Base-by-base conservation (phyloP, 2,329 filamentous ascomycete species). In the Stemphylium lycopersici region DNA sequence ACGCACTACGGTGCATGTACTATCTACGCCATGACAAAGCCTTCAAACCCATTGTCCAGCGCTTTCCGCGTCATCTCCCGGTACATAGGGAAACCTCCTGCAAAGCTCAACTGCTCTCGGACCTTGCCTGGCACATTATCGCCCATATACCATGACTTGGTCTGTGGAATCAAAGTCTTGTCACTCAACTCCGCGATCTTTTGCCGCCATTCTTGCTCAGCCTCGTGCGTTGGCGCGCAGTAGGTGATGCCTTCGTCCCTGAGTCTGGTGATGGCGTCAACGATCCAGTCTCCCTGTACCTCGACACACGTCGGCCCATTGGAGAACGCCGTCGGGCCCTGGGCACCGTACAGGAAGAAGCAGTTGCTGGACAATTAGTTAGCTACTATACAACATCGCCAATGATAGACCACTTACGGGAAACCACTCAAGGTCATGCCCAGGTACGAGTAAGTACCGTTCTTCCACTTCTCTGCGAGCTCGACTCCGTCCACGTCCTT, bases 291-390 rank as follows among this genome's bases (percentile, higher is more conserved):
- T 12, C 73, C 76, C 59, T 81, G 78, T 4, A 72, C 68, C 55
- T 80, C 77, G 18, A 79, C 69, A 56, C 77, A 80, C 26, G 70
- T 77, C 2, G 78, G 78, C 0, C 78, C 78, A 45, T 81, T 81
- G 48, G 71, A 74, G 62, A 80, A 79, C 2, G 78, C 78, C 0
- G 78, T 80, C 0, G 78, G 78, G 0, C 76, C 78, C 52, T 80
- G 79, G 4, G 78, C 73, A 2, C 78, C 78, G 59, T 81, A 80
- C 11, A 79, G 64, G 70, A 76, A 76, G 68, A 79, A 78, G 66
- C 77, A 72, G 57, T 78, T 79, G 1, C 66, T 70, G 16, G n/a
- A 24, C 18, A 6, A 20, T 6, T 15, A 13, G 26, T 55, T 32
- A 55, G 48, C 15, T n/a, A 16, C 11, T 31, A 8, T 22, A 6